Percentiles rank a stretch among this genome's conserved stretches.
Evolutionary conservation across 176 grass and related monocot genomes (phyloP).

Genomic region (Leersia perrieri): DNA sequence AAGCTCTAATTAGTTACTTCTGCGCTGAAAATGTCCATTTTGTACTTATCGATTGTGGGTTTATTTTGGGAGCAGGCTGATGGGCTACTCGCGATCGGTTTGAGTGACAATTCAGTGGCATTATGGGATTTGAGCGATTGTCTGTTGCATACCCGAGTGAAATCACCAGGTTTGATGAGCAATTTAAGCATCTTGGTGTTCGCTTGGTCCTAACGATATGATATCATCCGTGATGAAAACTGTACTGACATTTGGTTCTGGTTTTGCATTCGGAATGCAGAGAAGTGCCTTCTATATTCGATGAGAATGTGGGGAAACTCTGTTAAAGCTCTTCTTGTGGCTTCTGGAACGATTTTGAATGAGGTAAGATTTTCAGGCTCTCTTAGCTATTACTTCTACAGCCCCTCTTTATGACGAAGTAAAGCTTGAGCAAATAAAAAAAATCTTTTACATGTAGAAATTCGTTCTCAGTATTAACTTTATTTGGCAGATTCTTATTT

Average conservation of each 20-base stretch:
- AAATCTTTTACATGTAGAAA: neutral
- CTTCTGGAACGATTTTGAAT: conserved; percentile 87
- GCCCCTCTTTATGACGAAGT: neutral
- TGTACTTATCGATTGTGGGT: neutral
- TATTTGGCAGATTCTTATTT: conserved; percentile 69
- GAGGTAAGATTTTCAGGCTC: conserved; percentile 33
- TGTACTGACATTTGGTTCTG: neutral
- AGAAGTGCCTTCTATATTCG: conserved; percentile 86
- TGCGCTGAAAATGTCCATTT: neutral
- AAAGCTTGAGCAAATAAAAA: neutral
- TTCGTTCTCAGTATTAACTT: neutral
- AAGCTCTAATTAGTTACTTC: neutral
- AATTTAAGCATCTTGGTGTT: neutral
- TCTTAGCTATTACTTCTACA: neutral
- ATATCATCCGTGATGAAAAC: neutral
- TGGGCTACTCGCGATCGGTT: conserved; percentile 59
- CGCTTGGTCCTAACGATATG: neutral
- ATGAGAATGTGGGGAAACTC: conserved; percentile 74
- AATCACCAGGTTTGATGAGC: conserved; percentile 55
- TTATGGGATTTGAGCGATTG: conserved; percentile 58
- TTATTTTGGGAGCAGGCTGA: conserved; percentile 40
- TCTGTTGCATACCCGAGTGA: conserved; percentile 46
- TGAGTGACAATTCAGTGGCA: conserved; percentile 83
- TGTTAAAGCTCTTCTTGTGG: conserved; percentile 48
- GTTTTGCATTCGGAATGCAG: conserved; percentile 25